Percentiles rank a stretch among this genome's conserved stretches.
These are phyloP conservation scores for Lumnitzera racemosa DNA, from an alignment of 345 rosid species.

Conservation along the genomic window DNA sequence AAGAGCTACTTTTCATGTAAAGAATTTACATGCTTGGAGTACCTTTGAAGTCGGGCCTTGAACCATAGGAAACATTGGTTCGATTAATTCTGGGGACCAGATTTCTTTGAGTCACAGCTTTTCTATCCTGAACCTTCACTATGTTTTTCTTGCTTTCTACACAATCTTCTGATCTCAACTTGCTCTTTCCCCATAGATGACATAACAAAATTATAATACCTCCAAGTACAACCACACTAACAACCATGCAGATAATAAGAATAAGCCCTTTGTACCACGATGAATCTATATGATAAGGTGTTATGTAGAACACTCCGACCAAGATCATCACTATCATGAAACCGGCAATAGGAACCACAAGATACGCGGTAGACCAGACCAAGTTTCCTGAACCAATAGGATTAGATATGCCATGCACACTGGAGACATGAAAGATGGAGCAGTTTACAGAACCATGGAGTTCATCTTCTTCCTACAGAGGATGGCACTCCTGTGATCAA, in stretches of 20 bases:
- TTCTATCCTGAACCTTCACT: constrained; percentile 5
- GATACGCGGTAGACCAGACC: constrained; percentile 66
- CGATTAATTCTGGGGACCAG: constrained; percentile 9
- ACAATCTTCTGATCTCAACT: constrained; percentile 10
- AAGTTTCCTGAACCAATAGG: constrained; percentile 73
- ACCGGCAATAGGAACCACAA: constrained; percentile 47
- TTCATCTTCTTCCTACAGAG: constrained; percentile 70
- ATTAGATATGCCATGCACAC: constrained; percentile 46
- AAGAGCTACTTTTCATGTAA: too few species aligned
- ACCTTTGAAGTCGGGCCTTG: constrained; percentile 86
- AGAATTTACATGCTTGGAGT: background rate
- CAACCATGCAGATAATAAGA: constrained; percentile 55
- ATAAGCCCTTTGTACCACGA: constrained; percentile 93
- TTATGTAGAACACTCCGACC: constrained; percentile 43
- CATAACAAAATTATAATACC: constrained; percentile 62
- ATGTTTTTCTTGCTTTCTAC: background rate
- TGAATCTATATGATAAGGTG: constrained; percentile 34
- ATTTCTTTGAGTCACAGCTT: background rate
- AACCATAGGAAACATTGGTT: constrained; percentile 43
- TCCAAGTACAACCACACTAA: constrained; percentile 54
- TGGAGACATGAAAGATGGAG: constrained; percentile 25
- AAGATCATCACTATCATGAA: constrained; percentile 34
- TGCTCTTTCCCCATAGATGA: constrained; percentile 51
- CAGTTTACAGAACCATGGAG: constrained; percentile 14
- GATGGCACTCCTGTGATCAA: background rate